Evolutionary conservation across 1,139 yeast species (phyloP), one percentile per base, ranked within the genome.

Genomic region (Suhomyces taliae): DNA sequence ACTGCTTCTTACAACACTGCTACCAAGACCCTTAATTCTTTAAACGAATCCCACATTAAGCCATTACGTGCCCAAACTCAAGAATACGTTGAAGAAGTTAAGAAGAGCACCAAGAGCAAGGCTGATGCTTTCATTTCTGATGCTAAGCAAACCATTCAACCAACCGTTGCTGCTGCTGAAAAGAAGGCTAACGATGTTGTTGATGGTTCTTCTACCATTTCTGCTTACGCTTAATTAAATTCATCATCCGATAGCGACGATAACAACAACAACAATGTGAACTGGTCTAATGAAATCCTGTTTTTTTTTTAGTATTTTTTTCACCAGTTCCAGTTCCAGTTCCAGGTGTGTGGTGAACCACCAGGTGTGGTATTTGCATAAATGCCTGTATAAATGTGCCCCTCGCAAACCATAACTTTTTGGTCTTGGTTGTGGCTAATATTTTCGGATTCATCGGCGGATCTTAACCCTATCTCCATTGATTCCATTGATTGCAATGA

Each of bases 41-140:
- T 74, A 47, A 70, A 74, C 55, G 65, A 66, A 36, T 67, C 66
- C 42, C 70, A 64, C 59, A 62, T 74, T 45, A 70, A 66, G 53
- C 79, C 79, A 32, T 69, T 74, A 55, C 71, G 66, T 54, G 58
- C 60, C 38, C 73, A 72, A 53, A 73, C 79, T 41, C 72, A 70
- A 49, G 74, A 61, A 44, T 69, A 66, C 54, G 74, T 68, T 34
- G 54, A 53, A 42, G 77, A 71, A 39, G 70, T 70, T 36, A 66
- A 64, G 46, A 66, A 73, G 49, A 70, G 64, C 54, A 61, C 57
- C 48, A 47, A 35, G 39, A 44, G 37, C 40, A 70, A 65, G 57
- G 76, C 76, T 42, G 76, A 70, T 52, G 60, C 66, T 19, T 58
- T 67, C 24, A 56, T 69, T 37, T 56, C 64, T 35, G 72, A 68